These are phyloP conservation scores for Lachancea sp. DNA, from an alignment of 805 yeast species.

Conservation along the genomic window DNA sequence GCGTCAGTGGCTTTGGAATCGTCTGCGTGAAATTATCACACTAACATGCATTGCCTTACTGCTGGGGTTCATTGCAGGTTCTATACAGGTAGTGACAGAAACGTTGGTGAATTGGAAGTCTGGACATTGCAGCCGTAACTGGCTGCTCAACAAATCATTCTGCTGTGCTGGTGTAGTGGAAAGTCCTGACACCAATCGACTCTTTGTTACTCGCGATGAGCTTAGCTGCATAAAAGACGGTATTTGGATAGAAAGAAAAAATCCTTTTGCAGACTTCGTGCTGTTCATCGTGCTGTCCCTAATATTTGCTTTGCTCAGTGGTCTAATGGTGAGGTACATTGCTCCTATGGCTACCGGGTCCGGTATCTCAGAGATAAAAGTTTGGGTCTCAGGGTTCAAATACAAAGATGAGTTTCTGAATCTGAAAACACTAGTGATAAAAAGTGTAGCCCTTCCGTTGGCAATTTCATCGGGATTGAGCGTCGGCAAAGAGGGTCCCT, in stretches of 20 bases:
- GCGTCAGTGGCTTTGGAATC: conserved; percentile 21
- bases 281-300: conserved; percentile 55
- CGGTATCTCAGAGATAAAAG: conserved; percentile 94
- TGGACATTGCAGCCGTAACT: conserved; percentile 69
- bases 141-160: conserved; percentile 65
- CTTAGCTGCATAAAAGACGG: conserved; percentile 43
- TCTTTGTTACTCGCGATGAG: conserved; percentile 28
- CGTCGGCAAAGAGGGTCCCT: conserved; percentile 97
- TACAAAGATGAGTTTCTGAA: conserved; percentile 67
- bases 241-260: conserved; percentile 63
- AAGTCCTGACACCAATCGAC: not conserved
- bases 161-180: conserved; percentile 50
- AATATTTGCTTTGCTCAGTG: conserved; percentile 56
- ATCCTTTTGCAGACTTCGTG: conserved; percentile 41
- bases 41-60: conserved; percentile 66
- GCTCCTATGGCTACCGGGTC: conserved; percentile 96
- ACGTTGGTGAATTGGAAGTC: conserved; percentile 73
- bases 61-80: conserved; percentile 81
- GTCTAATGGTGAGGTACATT: conserved; percentile 56
- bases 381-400: conserved; percentile 85
- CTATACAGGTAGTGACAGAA: conserved; percentile 73
- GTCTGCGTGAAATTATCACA: conserved; percentile 52
- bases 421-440: conserved; percentile 63
- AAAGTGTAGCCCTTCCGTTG: conserved; percentile 75
- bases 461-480: conserved; percentile 90